These are phyloP conservation scores for Gnomoniopsis smithogilvyi DNA, from an alignment of 2,329 filamentous ascomycete genomes.

Conservation along the genomic window DNA sequence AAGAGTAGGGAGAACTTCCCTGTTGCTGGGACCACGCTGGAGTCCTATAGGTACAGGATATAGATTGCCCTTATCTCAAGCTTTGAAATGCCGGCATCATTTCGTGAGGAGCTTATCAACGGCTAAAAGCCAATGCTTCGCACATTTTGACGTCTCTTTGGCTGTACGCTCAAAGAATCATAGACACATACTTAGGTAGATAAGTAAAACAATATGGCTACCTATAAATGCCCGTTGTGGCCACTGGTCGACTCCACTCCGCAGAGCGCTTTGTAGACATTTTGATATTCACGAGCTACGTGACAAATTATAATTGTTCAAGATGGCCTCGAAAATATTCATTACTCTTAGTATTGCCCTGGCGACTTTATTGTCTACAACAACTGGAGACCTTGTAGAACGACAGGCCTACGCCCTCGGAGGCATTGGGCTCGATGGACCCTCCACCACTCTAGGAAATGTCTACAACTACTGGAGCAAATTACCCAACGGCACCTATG, in stretches of 20 bases:
- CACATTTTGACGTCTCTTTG: neutral
- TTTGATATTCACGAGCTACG: too few species aligned
- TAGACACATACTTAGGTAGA: neutral
- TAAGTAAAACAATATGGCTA: neutral
- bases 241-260: too few species aligned
- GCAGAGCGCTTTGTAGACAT: too few species aligned
- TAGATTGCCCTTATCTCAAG: neutral
- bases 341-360: too few species aligned
- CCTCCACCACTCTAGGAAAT: conserved; percentile 24
- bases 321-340: too few species aligned
- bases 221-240: neutral
- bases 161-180: neutral
- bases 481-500: conserved; percentile 24
- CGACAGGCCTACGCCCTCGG: conserved; percentile 14
- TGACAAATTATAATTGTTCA: too few species aligned
- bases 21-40: neutral
- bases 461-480: conserved; percentile 31
- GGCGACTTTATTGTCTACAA: neutral
- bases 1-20: neutral
- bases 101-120: neutral
- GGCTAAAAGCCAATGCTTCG: neutral
- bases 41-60: neutral
- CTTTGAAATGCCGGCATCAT: neutral
- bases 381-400: neutral
- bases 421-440: conserved; percentile 11